Base-by-base conservation (phyloP, 1,139 yeast genomes). In the Yamadazyma triangularis region DNA sequence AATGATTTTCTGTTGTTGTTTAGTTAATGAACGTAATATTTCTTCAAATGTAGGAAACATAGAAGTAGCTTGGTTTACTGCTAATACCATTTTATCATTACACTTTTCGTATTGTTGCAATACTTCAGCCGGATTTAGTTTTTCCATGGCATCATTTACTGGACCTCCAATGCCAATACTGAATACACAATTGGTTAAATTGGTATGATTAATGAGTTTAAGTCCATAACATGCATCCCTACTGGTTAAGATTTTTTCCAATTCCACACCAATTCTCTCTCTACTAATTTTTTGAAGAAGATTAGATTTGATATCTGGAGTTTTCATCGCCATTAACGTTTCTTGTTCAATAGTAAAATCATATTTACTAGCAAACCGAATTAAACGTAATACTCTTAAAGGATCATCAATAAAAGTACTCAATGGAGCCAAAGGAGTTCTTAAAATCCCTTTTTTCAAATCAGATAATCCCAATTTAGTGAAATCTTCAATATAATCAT, bases 391-490 rank as follows among this genome's bases (percentile, higher is more conserved):
- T 2, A 91, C 93, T 37, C 98, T 70, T 38, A 91, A 66, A 0
- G 99, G 99, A 53, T 91, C 99, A 52, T 91, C 98, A 32, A 80
- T 54, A 49, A 91, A 91, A 0, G 99, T 91, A 47, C 82, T 77
- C 27, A 70, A 55, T 2, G 98, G 95, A 11, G 76, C 79, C 32
- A 91, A 64, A 0, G 99, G 99, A 1, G 98, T 91, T 38, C 96
- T 65, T 39, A 91, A 64, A 1, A 87, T 56, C 0, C 96, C 95
- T 24, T 61, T 45, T 28, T 66, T 45, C 39, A 91, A 64, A 53
- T 91, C 99, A 9, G 68, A 53, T 10, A 89, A 48, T 0, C 99
- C 99, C 14, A 53, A 51, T 0, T 73, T 75, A 0, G 98, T 91
- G 40, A 81, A 77, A 56, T 91, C 99, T 49, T 91, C 99, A 14